Evolutionary conservation across 345 rosid species (phyloP).

Genomic region (Eucalyptus polyanthemos): DNA sequence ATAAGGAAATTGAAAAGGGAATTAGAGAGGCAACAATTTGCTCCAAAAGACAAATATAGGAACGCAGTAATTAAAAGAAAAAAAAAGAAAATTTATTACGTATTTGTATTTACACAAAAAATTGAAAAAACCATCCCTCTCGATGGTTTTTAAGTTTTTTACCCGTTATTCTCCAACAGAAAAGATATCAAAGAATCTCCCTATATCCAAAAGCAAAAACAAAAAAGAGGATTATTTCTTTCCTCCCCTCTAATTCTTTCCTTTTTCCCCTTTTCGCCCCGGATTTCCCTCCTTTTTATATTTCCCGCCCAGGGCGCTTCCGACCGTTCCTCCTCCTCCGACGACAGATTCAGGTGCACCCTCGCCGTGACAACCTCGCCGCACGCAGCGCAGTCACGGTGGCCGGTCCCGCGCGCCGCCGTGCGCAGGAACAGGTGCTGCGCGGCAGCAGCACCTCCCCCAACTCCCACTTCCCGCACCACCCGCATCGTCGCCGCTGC

Average conservation of each 20-base stretch:
- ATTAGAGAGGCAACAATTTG: background rate
- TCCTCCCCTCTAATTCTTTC: background rate
- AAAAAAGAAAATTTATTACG: background rate
- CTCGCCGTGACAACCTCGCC: slow-evolving; percentile 10
- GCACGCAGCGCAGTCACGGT: too few species aligned
- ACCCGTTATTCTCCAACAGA: background rate
- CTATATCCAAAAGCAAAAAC: background rate
- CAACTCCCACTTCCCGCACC: slow-evolving; percentile 53
- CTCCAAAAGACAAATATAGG: background rate
- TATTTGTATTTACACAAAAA: background rate
- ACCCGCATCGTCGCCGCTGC: slow-evolving; percentile 14
- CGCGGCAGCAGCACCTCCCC: slow-evolving; percentile 71
- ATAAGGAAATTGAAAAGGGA: background rate
- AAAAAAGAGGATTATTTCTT: background rate
- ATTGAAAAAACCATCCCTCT: background rate
- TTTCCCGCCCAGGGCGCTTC: background rate
- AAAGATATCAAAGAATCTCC: background rate
- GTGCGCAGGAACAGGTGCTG: slow-evolving; percentile 65
- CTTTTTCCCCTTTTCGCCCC: background rate
- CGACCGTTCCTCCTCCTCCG: slow-evolving; percentile 12
- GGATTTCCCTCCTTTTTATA: background rate
- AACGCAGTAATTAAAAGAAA: background rate
- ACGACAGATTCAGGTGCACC: slow-evolving; percentile 34
- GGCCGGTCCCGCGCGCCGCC: too few species aligned
- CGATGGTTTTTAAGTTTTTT: background rate